Percentiles rank a stretch among this genome's conserved stretches.
Evolutionary conservation across 192 early-diverging fungal species (phyloP).

Genomic region (Podila horticola): DNA sequence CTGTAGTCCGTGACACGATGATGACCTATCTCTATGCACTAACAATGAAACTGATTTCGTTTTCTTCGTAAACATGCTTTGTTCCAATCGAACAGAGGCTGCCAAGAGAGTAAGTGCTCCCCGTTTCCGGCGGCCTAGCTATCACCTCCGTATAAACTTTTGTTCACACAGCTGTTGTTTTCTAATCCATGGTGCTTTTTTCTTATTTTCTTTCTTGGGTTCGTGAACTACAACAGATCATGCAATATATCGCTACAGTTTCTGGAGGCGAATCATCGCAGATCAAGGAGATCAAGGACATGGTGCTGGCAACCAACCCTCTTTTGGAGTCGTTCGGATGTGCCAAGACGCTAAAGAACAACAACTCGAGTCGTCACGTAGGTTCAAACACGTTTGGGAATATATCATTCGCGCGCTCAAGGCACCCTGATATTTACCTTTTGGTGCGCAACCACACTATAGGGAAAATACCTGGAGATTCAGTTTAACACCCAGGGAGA

Average conservation of each 20-base stretch:
- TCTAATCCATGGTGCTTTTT: not conserved
- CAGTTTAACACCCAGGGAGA: slow-evolving; percentile 93
- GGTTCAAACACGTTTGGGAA: slow-evolving; percentile 18
- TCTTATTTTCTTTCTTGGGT: not conserved
- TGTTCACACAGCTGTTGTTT: not conserved
- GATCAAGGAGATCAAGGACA: slow-evolving; percentile 96
- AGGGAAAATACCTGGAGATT: slow-evolving; percentile 99
- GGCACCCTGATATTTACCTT: not conserved
- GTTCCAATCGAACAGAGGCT: slow-evolving; percentile 64
- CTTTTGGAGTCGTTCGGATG: slow-evolving; percentile 98
- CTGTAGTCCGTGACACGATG: too few relatives aligned
- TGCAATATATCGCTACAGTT: slow-evolving; percentile 99
- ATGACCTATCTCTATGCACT: not conserved
- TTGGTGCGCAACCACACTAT: not conserved
- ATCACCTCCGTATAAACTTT: too few relatives aligned
- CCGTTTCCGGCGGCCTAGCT: too few relatives aligned
- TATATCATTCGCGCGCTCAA: not conserved
- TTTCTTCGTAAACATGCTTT: not conserved
- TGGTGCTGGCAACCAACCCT: slow-evolving; percentile 99
- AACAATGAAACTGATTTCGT: not conserved
- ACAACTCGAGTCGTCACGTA: slow-evolving; percentile 98
- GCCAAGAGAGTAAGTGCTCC: slow-evolving; percentile 71
- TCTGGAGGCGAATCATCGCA: slow-evolving; percentile 81
- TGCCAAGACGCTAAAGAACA: slow-evolving; percentile 98
- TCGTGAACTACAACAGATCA: slow-evolving; percentile 63